Conservation (phyloP, 1,284 basidiomycete species). For the Cystobasidiaceae sp. region DNA sequence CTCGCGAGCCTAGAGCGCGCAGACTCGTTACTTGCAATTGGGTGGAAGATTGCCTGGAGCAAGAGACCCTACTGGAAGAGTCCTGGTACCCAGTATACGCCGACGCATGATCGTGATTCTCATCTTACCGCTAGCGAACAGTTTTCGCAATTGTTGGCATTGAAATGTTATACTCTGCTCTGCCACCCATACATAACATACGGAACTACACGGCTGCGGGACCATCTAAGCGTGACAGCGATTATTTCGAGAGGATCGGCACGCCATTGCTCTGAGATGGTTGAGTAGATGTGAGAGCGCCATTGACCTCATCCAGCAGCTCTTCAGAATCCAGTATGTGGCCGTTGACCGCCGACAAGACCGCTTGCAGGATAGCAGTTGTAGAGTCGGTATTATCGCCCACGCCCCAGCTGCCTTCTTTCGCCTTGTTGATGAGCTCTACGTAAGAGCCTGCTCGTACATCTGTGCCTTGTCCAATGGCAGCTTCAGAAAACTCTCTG, state of each 20-base stretch:
- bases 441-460: conserved; percentile 92
- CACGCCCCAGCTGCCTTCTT: conserved; percentile 82
- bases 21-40: conserved; percentile 35
- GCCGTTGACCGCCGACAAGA: conserved; percentile 63
- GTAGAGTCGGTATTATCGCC: conserved; percentile 93
- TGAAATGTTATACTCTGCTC: no score
- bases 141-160: neutral
- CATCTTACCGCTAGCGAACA: no score
- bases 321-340: conserved; percentile 8
- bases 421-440: conserved; percentile 69
- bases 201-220: no score
- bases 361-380: conserved; percentile 83
- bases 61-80: conserved; percentile 22
- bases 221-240: neutral
- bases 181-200: no score
- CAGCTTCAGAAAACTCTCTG: conserved; percentile 90
- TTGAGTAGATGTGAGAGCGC: conserved; percentile 4
- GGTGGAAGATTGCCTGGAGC: conserved; percentile 34
- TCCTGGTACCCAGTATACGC: conserved; percentile 23
- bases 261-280: neutral
- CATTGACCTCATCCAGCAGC: conserved; percentile 20
- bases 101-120: no score
- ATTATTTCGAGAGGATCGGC: conserved; percentile 24
- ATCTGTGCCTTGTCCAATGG: conserved; percentile 74
- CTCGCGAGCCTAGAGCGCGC: conserved; percentile 36